Conservation (phyloP, 805 yeast genomes). For the Starmerella khaoyaiensis region DNA sequence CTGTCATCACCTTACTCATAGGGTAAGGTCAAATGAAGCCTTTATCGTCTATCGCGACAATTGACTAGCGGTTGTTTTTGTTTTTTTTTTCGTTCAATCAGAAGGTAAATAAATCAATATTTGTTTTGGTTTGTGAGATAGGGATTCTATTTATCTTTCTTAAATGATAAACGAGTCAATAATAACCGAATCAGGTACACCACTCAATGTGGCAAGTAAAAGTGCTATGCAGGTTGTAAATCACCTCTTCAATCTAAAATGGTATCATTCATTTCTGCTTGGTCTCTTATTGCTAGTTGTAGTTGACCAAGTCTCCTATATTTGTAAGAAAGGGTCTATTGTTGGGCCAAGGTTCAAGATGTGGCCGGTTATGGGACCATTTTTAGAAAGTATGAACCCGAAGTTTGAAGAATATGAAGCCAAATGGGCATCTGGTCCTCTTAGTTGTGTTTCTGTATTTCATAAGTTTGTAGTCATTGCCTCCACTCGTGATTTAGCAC, state of each 20-base stretch:
- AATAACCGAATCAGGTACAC: too few relatives aligned
- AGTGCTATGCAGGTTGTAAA: too few relatives aligned
- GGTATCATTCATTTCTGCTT: slow-evolving; percentile 14
- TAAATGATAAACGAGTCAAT: too few relatives aligned
- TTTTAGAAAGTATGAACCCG: slow-evolving; percentile 86
- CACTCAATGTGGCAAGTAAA: too few relatives aligned
- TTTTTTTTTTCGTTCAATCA: too few relatives aligned
- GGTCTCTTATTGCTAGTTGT: slow-evolving; percentile 11
- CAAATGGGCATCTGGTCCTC: slow-evolving; percentile 89
- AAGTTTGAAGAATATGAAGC: slow-evolving; percentile 85
- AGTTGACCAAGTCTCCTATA: slow-evolving; percentile 46
- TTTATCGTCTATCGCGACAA: too few relatives aligned
- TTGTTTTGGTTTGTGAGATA: too few relatives aligned
- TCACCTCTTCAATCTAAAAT: slow-evolving; percentile 3
- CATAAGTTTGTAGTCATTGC: slow-evolving; percentile 97
- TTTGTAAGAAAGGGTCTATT: slow-evolving; percentile 68
- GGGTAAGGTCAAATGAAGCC: too few relatives aligned
- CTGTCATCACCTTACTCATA: too few relatives aligned
- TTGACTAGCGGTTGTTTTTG: too few relatives aligned
- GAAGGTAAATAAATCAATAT: too few relatives aligned
- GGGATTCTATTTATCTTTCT: too few relatives aligned
- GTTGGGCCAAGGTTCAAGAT: slow-evolving; percentile 81
- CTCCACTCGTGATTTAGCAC: slow-evolving; percentile 70
- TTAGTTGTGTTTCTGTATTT: slow-evolving; percentile 93
- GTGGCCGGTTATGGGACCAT: slow-evolving; percentile 96